Evolutionary conservation across 2,329 filamentous ascomycete genomes (phyloP).

Genomic region (Ceratocystis colombiana): DNA sequence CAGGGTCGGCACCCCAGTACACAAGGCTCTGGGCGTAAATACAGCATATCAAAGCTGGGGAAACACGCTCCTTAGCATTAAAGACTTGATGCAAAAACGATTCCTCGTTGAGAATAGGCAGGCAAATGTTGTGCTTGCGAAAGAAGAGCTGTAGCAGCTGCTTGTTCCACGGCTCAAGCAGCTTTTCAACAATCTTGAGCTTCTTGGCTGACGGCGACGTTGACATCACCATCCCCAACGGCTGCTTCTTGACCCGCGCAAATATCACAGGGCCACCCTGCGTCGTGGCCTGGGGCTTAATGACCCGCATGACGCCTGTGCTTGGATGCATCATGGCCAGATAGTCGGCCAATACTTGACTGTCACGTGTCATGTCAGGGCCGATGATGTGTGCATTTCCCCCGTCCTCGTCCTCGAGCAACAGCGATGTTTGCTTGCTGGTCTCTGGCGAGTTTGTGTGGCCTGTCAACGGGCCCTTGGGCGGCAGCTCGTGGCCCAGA

Average conservation of each 20-base stretch:
- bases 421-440: constrained; percentile 28
- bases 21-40: constrained; percentile 49
- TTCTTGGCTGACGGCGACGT: constrained; percentile 38
- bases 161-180: constrained; percentile 45
- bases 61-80: constrained; percentile 40
- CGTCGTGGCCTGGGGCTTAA: constrained; percentile 31
- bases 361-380: constrained; percentile 49
- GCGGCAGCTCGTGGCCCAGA: constrained; percentile 19
- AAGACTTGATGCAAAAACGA: constrained; percentile 43
- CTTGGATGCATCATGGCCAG: constrained; percentile 34
- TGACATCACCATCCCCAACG: constrained; percentile 36
- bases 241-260: constrained; percentile 39
- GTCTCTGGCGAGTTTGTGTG: constrained; percentile 17
- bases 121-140: constrained; percentile 47
- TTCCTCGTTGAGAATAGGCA: constrained; percentile 49
- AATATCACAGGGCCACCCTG: constrained; percentile 38
- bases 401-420: constrained; percentile 32
- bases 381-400: constrained; percentile 47
- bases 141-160: constrained; percentile 47
- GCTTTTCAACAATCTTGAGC: constrained; percentile 47
- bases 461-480: constrained; percentile 19
- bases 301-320: constrained; percentile 32
- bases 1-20: constrained; percentile 45
- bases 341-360: constrained; percentile 50
- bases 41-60: constrained; percentile 46